These are phyloP conservation scores for Pascua sp. DNA, from an alignment of 1,284 basidiomycete genomes.

Conservation along the genomic window DNA sequence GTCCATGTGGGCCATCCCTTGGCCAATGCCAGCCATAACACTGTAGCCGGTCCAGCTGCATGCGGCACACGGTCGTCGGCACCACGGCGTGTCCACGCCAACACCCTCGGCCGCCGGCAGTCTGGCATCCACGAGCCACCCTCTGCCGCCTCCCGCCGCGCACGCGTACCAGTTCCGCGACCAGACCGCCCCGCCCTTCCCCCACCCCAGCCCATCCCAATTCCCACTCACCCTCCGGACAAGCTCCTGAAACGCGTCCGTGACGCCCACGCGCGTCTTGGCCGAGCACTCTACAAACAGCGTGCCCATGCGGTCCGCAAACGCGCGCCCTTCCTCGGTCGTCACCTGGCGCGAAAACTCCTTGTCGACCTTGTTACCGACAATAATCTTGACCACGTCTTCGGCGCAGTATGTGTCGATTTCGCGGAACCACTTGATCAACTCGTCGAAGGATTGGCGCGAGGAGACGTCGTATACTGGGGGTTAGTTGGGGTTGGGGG, in stretches of 20 bases:
- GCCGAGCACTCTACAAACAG: constrained; percentile 74
- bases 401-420: constrained; percentile 86
- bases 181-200: background rate
- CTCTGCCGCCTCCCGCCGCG: no score
- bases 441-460: constrained; percentile 83
- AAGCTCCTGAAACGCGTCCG: constrained; percentile 73
- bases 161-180: background rate
- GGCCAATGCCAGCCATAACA: no score
- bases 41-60: no score
- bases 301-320: constrained; percentile 74
- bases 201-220: background rate
- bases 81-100: no score
- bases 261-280: constrained; percentile 77
- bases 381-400: constrained; percentile 90
- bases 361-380: constrained; percentile 94
- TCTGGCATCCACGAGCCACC: no score
- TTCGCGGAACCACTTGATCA: constrained; percentile 89
- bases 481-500: no score
- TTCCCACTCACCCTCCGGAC: constrained; percentile 61
- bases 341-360: constrained; percentile 74
- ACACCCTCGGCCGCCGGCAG: no score
- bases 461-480: constrained; percentile 88
- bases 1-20: no score
- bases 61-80: no score
- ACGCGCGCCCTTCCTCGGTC: constrained; percentile 71